Base-by-base conservation (phyloP, 2,329 filamentous ascomycete genomes). In the Penicillium polonicum region DNA sequence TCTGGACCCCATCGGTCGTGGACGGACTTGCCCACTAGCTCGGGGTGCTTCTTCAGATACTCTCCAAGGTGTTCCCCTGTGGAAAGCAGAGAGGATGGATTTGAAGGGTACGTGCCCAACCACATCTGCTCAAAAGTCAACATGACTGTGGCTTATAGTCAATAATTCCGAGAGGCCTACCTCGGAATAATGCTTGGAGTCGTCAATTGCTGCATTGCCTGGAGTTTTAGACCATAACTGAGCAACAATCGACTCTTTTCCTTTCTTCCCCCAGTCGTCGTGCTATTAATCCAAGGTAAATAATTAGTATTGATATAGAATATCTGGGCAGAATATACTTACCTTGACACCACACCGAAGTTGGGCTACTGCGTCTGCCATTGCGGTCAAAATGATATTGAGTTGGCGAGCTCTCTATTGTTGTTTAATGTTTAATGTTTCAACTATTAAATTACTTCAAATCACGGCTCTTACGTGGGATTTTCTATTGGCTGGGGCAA, bases 71-170 rank as follows among this genome's bases (percentile, higher is more conserved):
- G 77, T 69, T 90, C 83, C 29, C 84, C 85, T 0, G 83, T 87
- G 23, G 79, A 76, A 17, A 88, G 75, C 1, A 89, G 78, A 53
- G 84, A 83, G 1, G 86, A 88, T 0, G 88, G 88, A 27, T 88
- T 82, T 39, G 85, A 84, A 0, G 88, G 88, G 68, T 92, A 91
- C 44, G 89, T 90, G 4, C 88, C 88, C 78, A 91, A 88, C 88
- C 88, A 91, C 81, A 88, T 85, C 75, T 77, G 41, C n/a, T 29
- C 33, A n/a, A 31, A 44, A 1, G 17, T 64, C 7, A 48, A 42
- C 23, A 33, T 23, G 12, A n/a, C 4, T 45, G 12, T 12, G 7
- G 3, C 31, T 12, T 46, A 21, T 35, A 12, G n/a, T n/a, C 19
- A 35, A 43, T 45, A 13, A 13, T 15, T 13, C 27, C 10, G 13